Percentiles rank a stretch among this genome's conserved stretches.
These are phyloP conservation scores for Thielaviopsis punctulata DNA, from an alignment of 2,329 filamentous ascomycete genomes.

Conservation along the genomic window DNA sequence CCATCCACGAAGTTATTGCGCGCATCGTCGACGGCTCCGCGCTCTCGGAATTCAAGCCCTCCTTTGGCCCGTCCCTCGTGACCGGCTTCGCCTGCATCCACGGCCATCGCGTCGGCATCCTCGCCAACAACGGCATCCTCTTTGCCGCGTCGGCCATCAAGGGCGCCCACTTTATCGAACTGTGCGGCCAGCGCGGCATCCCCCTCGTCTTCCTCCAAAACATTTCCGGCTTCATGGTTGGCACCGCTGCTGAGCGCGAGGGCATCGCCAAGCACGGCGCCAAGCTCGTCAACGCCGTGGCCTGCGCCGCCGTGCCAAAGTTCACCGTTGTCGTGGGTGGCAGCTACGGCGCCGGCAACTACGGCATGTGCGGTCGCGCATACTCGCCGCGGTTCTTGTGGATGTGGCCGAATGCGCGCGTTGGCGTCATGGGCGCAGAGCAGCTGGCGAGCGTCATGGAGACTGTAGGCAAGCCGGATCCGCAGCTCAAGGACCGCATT, in stretches of 20 bases:
- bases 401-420: constrained; percentile 96
- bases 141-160: constrained; percentile 82
- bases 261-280: constrained; percentile 97
- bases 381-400: constrained; percentile 84
- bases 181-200: constrained; percentile 78
- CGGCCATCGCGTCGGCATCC: constrained; percentile 76
- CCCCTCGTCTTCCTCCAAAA: constrained; percentile 91
- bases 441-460: constrained; percentile 89
- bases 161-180: constrained; percentile 90
- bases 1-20: constrained; percentile 79
- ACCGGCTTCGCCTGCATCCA: constrained; percentile 86
- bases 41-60: constrained; percentile 87
- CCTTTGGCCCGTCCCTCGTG: constrained; percentile 77
- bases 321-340: constrained; percentile 93
- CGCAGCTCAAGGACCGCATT: constrained; percentile 65
- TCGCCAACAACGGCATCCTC: constrained; percentile 91
- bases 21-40: constrained; percentile 80
- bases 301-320: constrained; percentile 86
- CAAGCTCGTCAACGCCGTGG: constrained; percentile 88
- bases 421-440: constrained; percentile 90
- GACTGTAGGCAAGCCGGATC: constrained; percentile 71
- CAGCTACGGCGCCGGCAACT: constrained; percentile 87
- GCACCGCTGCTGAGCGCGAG: constrained; percentile 74
- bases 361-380: constrained; percentile 93
- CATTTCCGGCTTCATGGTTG: constrained; percentile 97